Evolutionary conservation across 768 basidiomycete genomes (phyloP).

Genomic region (Fomitopsis serialis): DNA sequence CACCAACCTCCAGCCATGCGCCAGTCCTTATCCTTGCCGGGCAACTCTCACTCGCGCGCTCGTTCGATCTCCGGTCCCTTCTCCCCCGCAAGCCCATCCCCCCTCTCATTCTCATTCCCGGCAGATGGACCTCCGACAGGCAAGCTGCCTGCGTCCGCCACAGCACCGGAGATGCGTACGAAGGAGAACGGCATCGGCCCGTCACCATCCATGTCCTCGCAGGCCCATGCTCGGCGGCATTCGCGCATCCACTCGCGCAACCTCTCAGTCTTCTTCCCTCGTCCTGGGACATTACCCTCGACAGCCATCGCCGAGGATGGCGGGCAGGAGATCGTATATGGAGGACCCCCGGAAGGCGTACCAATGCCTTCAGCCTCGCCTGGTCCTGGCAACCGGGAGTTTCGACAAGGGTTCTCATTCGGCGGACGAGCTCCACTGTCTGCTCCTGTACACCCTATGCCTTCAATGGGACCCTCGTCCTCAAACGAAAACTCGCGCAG

Average conservation of each 20-base stretch:
- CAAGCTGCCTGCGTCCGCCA: constrained; percentile 13
- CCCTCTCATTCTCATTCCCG: constrained; percentile 39
- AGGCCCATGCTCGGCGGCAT: constrained; percentile 40
- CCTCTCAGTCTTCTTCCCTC: constrained; percentile 86
- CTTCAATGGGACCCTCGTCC: constrained; percentile 15
- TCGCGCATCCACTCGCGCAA: constrained; percentile 85
- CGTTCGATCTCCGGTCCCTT: constrained; percentile 49
- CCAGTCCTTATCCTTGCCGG: constrained; percentile 24
- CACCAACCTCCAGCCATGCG: constrained; percentile 24
- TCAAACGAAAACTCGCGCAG: constrained; percentile 37
- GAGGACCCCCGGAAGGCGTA: constrained; percentile 28
- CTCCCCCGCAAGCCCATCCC: constrained; percentile 44
- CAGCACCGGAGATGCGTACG: constrained; percentile 11
- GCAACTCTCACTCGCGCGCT: constrained; percentile 34
- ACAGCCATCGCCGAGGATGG: constrained; percentile 68
- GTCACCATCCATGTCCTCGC: constrained; percentile 17
- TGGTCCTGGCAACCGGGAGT: constrained; percentile 30
- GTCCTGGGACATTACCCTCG: constrained; percentile 58
- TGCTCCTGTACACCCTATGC: constrained; percentile 18
- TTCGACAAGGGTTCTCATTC: constrained; percentile 58
- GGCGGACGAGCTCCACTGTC: constrained; percentile 44
- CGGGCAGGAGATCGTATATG: constrained; percentile 36
- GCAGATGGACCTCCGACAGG: constrained; percentile 7
- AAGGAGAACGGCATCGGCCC: constrained; percentile 9
- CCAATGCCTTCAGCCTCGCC: constrained; percentile 39